Evolutionary conservation across 208 protist species (phyloP).

Genomic region (Trypanosomatidae sp.): DNA sequence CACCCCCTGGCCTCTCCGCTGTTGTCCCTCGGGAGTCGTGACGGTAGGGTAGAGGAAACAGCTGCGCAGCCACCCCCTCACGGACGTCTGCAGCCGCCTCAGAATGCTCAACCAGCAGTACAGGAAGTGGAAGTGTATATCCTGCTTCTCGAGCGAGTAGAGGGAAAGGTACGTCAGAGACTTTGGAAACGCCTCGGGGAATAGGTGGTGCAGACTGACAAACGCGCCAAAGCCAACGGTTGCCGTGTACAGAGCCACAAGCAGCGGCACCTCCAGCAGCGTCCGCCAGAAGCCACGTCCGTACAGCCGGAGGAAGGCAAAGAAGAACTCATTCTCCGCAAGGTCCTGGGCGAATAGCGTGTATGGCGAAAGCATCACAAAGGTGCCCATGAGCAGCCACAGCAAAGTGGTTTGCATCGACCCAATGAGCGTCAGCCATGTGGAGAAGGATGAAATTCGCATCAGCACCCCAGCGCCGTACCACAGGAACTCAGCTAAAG

Average conservation of each 20-base stretch:
- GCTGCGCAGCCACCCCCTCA: constrained; percentile 2
- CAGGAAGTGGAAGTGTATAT: constrained; percentile 10
- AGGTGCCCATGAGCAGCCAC: constrained; percentile 19
- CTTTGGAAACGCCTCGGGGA: constrained; percentile 14
- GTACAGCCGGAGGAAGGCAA: constrained; percentile 4
- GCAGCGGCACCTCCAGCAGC: constrained; percentile 8
- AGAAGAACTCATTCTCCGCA: constrained; percentile 18
- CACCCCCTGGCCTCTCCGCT: background rate
- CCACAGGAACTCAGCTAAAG: constrained; percentile 4
- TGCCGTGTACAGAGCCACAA: constrained; percentile 17
- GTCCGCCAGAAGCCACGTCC: constrained; percentile 13
- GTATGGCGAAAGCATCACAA: constrained; percentile 14
- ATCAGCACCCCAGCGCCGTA: constrained; percentile 14
- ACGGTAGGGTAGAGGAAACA: constrained; percentile 7
- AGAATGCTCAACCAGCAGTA: constrained; percentile 19
- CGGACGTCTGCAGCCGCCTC: background rate
- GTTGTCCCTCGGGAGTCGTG: background rate
- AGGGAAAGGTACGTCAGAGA: constrained; percentile 19
- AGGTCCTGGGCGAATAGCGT: background rate
- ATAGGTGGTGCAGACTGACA: constrained; percentile 7
- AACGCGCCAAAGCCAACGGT: constrained; percentile 19
- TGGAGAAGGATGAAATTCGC: constrained; percentile 18
- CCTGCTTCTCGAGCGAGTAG: constrained; percentile 5
- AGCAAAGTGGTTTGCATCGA: constrained; percentile 11
- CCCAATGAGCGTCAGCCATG: constrained; percentile 20